A percentile compares a stretch with the other conserved stretches of the same genome.
Evolutionary conservation across 345 rosid genomes (phyloP).

Genomic region (Hevea brasiliensis): DNA sequence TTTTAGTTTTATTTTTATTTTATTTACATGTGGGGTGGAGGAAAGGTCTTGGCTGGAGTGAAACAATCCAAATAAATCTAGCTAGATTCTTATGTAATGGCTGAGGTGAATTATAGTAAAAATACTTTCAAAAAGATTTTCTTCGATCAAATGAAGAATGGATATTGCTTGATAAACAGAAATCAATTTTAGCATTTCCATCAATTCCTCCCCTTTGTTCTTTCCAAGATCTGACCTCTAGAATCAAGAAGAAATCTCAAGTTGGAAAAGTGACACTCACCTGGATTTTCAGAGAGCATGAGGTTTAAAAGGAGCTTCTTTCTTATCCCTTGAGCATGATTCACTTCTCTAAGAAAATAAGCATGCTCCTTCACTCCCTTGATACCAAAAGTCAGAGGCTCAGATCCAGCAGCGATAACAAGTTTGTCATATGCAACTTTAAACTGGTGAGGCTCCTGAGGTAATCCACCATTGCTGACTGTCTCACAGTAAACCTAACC

Average conservation of each 20-base stretch:
- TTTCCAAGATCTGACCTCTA: background rate
- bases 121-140: too few species aligned
- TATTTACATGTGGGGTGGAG: too few species aligned
- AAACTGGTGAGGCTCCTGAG: constrained; percentile 66
- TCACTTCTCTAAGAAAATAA: constrained; percentile 84
- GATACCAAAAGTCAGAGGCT: constrained; percentile 87
- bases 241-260: background rate
- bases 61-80: too few species aligned
- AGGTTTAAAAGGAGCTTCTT: constrained; percentile 89
- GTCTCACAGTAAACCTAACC: constrained; percentile 81
- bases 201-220: background rate
- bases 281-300: constrained; percentile 92
- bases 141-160: too few species aligned
- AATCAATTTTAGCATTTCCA: background rate
- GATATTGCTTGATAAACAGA: background rate
- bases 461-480: constrained; percentile 42
- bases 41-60: too few species aligned
- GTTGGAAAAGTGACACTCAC: constrained; percentile 23
- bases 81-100: too few species aligned
- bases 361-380: constrained; percentile 90
- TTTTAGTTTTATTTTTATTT: too few species aligned
- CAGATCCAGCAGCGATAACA: constrained; percentile 84
- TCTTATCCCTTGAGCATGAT: constrained; percentile 89
- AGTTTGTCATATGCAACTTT: constrained; percentile 92
- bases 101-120: too few species aligned